Base-by-base conservation (phyloP, 2,329 filamentous ascomycete genomes). In the Colletotrichum somersetense region DNA sequence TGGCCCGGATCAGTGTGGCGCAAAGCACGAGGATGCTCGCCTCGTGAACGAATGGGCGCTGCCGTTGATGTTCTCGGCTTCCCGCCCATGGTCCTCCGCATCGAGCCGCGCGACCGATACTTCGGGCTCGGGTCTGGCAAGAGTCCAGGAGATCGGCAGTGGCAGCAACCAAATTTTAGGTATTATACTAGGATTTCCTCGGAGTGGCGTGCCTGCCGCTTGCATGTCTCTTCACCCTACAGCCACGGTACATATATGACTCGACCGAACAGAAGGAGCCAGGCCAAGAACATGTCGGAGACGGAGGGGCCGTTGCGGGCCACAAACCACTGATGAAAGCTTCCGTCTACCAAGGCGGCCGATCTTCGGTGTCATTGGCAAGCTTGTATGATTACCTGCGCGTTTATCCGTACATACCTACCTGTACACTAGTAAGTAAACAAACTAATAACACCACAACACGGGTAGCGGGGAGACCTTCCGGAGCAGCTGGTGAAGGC, bases 1-100 rank as follows among this genome's bases (percentile, higher is more conserved):
- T 64, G 66, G 50, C 55, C 66, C 69, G 66, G 55, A 55, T 16
- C 38, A 48, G 66, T 53, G 53, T 65, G 66, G 20, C 40, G 42
- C 20, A 62, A 26, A 16, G 16, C 57, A 61, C 40, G 57, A 35
- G 42, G 30, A 20, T 61, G 18, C 16, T 42, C 18, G 18, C 16
- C 48, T 64, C 42, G 33, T 30, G 23, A 38, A 40, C 38, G 65
- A 59, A 63, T 64, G 7, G 26, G 23, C 20, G 42, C 40, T 40
- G 11, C 65, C 38, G 38, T 33, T 11, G 18, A 20, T n/a, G n/a
- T 23, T 50, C 62, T 66, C 62, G 62, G 46, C 55, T 30, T 38
- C 40, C 12, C 52, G 5, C 62, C 33, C 44, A 52, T 52, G n/a
- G 35, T 12, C 16, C n/a, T 23, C 40, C 5, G 11, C n/a, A 12